Percentiles rank a stretch among this genome's conserved stretches.
phyloP scores from a whole-genome alignment of 2,329 filamentous ascomycete species.

The Seiridium unicorne region DNA sequence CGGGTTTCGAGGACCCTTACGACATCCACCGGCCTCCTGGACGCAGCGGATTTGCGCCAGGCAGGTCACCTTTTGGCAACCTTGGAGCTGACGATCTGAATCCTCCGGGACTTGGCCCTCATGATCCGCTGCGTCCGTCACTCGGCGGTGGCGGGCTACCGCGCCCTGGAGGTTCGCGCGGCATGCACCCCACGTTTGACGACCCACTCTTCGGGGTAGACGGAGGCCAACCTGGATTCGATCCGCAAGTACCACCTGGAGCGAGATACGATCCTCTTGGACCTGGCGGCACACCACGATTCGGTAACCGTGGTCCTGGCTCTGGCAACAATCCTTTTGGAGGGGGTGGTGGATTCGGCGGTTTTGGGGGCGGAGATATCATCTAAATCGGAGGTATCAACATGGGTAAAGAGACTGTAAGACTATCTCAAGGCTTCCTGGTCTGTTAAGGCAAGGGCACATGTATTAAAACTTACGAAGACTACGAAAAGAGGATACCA shows the following conservation, averaged over 20 bases:
- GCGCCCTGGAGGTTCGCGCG: constrained; percentile 62
- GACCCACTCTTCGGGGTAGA: constrained; percentile 73
- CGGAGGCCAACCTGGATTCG: constrained; percentile 43
- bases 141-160: constrained; percentile 60
- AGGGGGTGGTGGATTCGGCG: constrained; percentile 31
- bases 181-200: constrained; percentile 96
- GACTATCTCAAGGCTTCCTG: background rate
- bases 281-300: constrained; percentile 56
- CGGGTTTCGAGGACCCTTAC: constrained; percentile 90
- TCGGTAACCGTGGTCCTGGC: constrained; percentile 41
- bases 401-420: background rate
- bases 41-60: constrained; percentile 41
- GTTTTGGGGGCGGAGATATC: constrained; percentile 31
- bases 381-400: constrained; percentile 18
- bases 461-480: background rate
- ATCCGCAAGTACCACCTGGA: constrained; percentile 79
- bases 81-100: constrained; percentile 88
- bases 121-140: constrained; percentile 73
- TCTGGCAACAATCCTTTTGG: constrained; percentile 38
- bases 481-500: background rate
- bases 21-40: constrained; percentile 69
- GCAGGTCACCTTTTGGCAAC: constrained; percentile 55
- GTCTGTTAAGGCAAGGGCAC: background rate
- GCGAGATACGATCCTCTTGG: constrained; percentile 89
- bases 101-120: constrained; percentile 79